phyloP scores from a whole-genome alignment of 169 alveolate species.

The Pseudocohnilembus persalinus region DNA sequence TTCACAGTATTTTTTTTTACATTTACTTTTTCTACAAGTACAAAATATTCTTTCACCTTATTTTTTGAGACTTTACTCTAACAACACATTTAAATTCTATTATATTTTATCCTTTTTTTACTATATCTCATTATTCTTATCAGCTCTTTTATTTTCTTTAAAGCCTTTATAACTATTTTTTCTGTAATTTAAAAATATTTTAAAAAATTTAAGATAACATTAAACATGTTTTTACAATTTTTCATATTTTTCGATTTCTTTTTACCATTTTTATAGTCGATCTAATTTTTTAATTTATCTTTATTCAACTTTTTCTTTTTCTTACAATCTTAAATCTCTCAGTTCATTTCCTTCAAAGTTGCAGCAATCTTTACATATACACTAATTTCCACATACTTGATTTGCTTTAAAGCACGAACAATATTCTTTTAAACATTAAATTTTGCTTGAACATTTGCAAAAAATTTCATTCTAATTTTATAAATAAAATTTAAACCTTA shows the following conservation, averaged over 20 bases:
- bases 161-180: no score
- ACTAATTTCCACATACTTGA: not conserved
- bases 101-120: no score
- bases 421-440: not conserved
- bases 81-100: no score
- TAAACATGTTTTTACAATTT: no score
- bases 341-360: not conserved
- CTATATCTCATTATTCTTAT: no score
- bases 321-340: no score
- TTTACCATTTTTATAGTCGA: not conserved
- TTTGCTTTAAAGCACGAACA: not conserved
- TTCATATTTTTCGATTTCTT: not conserved
- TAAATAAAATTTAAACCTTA: no score
- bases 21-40: not conserved
- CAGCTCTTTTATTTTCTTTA: no score
- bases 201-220: not conserved
- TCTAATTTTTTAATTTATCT: not conserved
- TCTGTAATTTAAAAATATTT: no score
- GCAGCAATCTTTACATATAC: not conserved
- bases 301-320: no score
- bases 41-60: not conserved
- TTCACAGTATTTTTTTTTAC: not conserved
- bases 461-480: no score
- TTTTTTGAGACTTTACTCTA: no score
- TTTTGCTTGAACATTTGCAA: not conserved